Evolutionary conservation across 306 rosid species (phyloP).

Genomic region (Neltuma alba): DNA sequence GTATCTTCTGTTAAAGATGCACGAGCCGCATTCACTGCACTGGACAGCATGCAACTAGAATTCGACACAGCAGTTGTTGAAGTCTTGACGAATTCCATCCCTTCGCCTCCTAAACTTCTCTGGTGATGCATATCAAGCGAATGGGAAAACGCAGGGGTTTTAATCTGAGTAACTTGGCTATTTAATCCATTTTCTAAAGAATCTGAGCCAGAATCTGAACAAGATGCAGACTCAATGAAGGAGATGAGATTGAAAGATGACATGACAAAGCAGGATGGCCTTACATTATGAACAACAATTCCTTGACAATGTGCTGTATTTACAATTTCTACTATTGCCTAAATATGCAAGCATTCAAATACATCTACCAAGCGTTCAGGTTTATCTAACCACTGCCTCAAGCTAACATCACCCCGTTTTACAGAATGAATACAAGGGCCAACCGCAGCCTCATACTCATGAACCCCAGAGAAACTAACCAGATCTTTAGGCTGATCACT

Average conservation of each 20-base stretch:
- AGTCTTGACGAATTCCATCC: conserved; percentile 43
- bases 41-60: conserved; percentile 75
- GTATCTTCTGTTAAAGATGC: conserved; percentile 64
- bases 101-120: conserved; percentile 59
- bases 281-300: conserved; percentile 85
- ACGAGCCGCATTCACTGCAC: conserved; percentile 63
- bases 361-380: conserved; percentile 69
- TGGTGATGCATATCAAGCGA: conserved; percentile 51
- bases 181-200: conserved; percentile 64
- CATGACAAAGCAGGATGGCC: conserved; percentile 96
- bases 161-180: conserved; percentile 46
- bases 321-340: conserved; percentile 86
- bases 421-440: conserved; percentile 54
- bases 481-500: conserved; percentile 31
- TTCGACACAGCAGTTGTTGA: conserved; percentile 61
- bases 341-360: conserved; percentile 86
- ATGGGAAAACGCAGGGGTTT: conserved; percentile 46
- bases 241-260: conserved; percentile 85
- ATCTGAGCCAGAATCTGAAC: conserved; percentile 89
- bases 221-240: conserved; percentile 88
- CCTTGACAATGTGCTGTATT: conserved; percentile 79
- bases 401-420: conserved; percentile 79
- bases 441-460: conserved; percentile 56
- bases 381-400: conserved; percentile 96
- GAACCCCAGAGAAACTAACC: conserved; percentile 63